Percentiles rank a stretch among this genome's conserved stretches.
These are phyloP conservation scores for Trichophyton mentagrophytes DNA, from an alignment of 2,329 filamentous ascomycete genomes.

Conservation along the genomic window DNA sequence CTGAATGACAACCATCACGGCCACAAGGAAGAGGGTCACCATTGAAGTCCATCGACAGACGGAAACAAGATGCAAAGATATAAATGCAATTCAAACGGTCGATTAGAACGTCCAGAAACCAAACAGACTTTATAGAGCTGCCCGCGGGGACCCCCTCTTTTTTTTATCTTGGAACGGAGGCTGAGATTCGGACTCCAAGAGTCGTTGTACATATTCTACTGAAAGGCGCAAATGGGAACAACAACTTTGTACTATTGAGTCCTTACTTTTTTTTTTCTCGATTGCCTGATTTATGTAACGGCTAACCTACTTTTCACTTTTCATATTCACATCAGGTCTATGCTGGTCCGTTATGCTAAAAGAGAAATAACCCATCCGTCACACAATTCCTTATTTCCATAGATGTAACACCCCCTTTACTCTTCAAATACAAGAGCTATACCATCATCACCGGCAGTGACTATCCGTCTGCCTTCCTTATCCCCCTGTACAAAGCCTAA, in stretches of 20 bases:
- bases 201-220: constrained; percentile 2
- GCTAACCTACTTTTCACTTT: not conserved
- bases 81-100: not conserved
- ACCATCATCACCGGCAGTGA: constrained; percentile 82
- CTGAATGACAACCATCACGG: constrained; percentile 54
- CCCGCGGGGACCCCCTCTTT: not conserved
- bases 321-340: not conserved
- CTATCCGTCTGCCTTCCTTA: constrained; percentile 53
- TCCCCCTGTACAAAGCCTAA: constrained; percentile 77
- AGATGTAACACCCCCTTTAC: constrained; percentile 2
- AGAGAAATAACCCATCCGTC: not conserved
- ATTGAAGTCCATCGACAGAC: not conserved
- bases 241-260: constrained; percentile 3
- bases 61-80: not conserved
- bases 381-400: not conserved
- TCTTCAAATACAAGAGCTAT: constrained; percentile 37
- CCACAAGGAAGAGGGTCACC: constrained; percentile 23
- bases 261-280: not conserved
- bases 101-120: not conserved
- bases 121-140: not conserved
- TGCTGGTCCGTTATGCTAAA: not conserved
- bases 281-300: not conserved
- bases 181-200: not conserved
- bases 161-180: not conserved
- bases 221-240: constrained; percentile 1